Evolutionary conservation across 2,329 filamentous ascomycete species (phyloP), one percentile per base, ranked within the genome.

Genomic region (Alternaria atra): DNA sequence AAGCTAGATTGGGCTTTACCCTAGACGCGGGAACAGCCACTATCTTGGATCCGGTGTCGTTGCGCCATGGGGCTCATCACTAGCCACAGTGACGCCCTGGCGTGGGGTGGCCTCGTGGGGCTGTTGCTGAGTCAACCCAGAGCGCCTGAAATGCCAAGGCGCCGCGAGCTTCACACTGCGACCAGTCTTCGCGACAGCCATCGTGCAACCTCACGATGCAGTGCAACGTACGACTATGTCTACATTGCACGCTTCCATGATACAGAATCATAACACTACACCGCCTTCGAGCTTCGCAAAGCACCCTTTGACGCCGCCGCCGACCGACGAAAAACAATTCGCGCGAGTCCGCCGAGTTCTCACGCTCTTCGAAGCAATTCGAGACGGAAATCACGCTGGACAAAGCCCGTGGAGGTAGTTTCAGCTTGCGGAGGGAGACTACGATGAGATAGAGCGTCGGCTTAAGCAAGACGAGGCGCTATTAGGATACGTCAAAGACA

Each of bases 361-460:
- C 51, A 58, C 63, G 52, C 61, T 62, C 53, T 68, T 69, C 57
- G 62, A 57, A 55, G 3, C 52, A 13, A 64, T 66, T 47, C 39
- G 60, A 57, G 60, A 56, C 30, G 66, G 64, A 60, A 64, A 43
- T 42, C 25, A 61, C 32, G 13, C 12, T 34, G 32, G 32, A 9
- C 3, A 12, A 34, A 12, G 5, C 27, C 50, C 56, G 58, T 67
- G 55, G 63, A 64, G n/a, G 48, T 61, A 64, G 39, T 66, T 70
- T 54, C 52, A 58, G 59, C 64, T 72, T 58, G 52, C 23, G 37
- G n/a, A 34, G 61, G 67, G 66, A 57, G 67, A 70, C 32, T 67
- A 58, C 34, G 66, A 61, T 37, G 44, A 64, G 30, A 56, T 69
- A 56, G 37, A 67, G 52, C 53, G 57, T 50, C 46, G 42, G 42